These are phyloP conservation scores for Tranzscheliella williamsii DNA, from an alignment of 1,284 basidiomycete species.

Conservation along the genomic window DNA sequence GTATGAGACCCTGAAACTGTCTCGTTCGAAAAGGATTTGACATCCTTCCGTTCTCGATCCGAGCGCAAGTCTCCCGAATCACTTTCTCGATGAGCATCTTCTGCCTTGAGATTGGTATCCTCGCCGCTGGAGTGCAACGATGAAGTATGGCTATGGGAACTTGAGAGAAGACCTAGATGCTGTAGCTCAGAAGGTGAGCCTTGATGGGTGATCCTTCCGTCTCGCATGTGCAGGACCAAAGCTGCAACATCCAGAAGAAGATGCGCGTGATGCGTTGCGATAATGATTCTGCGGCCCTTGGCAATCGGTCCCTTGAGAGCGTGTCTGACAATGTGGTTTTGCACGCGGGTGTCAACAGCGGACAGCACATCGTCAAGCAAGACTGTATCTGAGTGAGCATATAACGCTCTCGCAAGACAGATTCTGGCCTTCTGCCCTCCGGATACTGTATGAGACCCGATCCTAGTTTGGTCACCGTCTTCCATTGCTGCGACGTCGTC, in stretches of 20 bases:
- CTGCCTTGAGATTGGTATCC: not conserved
- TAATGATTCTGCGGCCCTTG: constrained; percentile 69
- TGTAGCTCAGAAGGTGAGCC: constrained; percentile 16
- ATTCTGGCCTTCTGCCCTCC: constrained; percentile 57
- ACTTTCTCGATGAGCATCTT: too few relatives aligned
- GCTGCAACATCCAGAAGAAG: constrained; percentile 29
- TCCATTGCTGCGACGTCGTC: constrained; percentile 49
- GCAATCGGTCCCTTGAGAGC: constrained; percentile 41
- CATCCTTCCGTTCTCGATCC: not conserved
- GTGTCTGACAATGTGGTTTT: constrained; percentile 63
- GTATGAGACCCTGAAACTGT: constrained; percentile 18
- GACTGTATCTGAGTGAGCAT: constrained; percentile 45
- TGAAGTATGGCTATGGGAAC: not conserved
- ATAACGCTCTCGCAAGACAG: constrained; percentile 51
- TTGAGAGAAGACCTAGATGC: constrained; percentile 2
- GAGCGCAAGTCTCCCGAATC: too few relatives aligned
- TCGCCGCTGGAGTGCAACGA: not conserved
- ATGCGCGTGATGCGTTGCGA: constrained; percentile 70
- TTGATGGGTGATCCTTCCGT: constrained; percentile 11
- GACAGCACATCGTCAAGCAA: constrained; percentile 57
- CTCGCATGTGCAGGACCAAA: constrained; percentile 47
- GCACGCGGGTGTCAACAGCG: constrained; percentile 68
- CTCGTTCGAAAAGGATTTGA: not conserved
- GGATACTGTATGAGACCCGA: constrained; percentile 50
- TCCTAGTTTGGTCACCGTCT: constrained; percentile 51